phyloP scores from a whole-genome alignment of 2,329 filamentous ascomycete genomes.

The Intubia oerlemansii region DNA sequence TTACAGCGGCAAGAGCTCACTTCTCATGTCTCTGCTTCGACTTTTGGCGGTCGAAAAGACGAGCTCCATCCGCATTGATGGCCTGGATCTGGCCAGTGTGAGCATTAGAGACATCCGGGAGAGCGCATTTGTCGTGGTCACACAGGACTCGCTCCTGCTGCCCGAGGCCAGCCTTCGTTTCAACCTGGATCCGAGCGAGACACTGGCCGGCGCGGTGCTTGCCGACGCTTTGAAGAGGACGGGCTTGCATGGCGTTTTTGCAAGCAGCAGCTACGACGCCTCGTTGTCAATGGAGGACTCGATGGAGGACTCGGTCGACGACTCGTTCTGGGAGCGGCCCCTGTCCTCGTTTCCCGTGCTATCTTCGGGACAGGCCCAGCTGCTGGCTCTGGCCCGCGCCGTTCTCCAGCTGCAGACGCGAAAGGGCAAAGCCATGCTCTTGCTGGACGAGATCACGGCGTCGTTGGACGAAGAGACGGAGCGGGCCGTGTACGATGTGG shows the following conservation, averaged over 20 bases:
- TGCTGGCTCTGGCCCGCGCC: slow-evolving; percentile 5
- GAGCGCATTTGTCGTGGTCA: slow-evolving; percentile 14
- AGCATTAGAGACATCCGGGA: slow-evolving; percentile 22
- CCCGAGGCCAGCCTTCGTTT: slow-evolving; percentile 5
- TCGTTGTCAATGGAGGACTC: no score
- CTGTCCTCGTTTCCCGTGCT: slow-evolving; percentile 4
- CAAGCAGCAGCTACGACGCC: background rate
- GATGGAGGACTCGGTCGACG: no score
- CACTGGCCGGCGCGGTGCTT: slow-evolving; percentile 1
- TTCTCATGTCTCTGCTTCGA: slow-evolving; percentile 24
- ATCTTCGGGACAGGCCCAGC: slow-evolving; percentile 6
- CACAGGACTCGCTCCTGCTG: slow-evolving; percentile 12
- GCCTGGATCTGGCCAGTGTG: slow-evolving; percentile 21
- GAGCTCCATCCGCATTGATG: slow-evolving; percentile 24
- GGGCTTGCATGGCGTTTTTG: slow-evolving; percentile 1
- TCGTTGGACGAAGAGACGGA: slow-evolving; percentile 6
- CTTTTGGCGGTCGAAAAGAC: slow-evolving; percentile 23
- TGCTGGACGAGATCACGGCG: slow-evolving; percentile 7
- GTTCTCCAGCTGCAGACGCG: slow-evolving; percentile 3
- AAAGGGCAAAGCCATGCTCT: slow-evolving; percentile 2
- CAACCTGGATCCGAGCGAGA: slow-evolving; percentile 5
- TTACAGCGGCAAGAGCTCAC: slow-evolving; percentile 21
- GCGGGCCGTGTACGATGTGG: slow-evolving; percentile 4
- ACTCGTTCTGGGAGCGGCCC: slow-evolving; percentile 1
- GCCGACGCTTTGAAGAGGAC: slow-evolving; percentile 2